Base-by-base conservation (phyloP, 2,329 filamentous ascomycete genomes). In the Pestalotiopsis fici region DNA sequence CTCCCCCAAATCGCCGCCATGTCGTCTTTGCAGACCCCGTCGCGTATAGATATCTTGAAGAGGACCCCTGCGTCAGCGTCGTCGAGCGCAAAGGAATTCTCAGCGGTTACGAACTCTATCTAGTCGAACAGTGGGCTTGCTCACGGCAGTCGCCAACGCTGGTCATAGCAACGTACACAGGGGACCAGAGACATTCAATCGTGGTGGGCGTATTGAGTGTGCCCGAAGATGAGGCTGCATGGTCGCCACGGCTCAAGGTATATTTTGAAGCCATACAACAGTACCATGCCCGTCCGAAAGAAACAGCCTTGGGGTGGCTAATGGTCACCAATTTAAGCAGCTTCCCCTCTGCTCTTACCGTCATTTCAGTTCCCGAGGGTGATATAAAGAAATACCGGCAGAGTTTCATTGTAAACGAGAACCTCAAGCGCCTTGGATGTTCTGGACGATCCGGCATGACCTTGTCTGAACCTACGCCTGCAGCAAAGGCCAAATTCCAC, bases 61-160 rank as follows among this genome's bases (percentile, higher is more conserved):
- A 97, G 76, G 96, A 98, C 71, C 84, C 90, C 1, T 88, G 87
- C 4, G 94, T 94, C 3, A 86, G 85, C 3, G 89, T 97, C 7
- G 84, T 97, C 70, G 89, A 95, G 72, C 90, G 91, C 65, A 88
- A 89, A 66, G 85, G 87, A 62, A 83, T 87, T 62, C 86, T 99
- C 5, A 83, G 88, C 69, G 95, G 95, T 71, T 98, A 98, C 80
- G 95, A 98, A 78, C 85, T 95, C 69, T 98, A 98, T 79, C 82
- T 98, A 18, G 94, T 98, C 71, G 96, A 98, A 79, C 96, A 99
- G 84, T 99, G 96, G 96, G 94, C 94, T 5, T 98, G 95, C 79
- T 98, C 95, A 13, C 90, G 96, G 64, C 87, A 90, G 66, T 94
- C 97, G 69, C 95, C 95, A 0, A 98, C 95, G 18, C 93, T 97